Conservation (phyloP, 768 basidiomycete species). For the Boletus sp. region DNA sequence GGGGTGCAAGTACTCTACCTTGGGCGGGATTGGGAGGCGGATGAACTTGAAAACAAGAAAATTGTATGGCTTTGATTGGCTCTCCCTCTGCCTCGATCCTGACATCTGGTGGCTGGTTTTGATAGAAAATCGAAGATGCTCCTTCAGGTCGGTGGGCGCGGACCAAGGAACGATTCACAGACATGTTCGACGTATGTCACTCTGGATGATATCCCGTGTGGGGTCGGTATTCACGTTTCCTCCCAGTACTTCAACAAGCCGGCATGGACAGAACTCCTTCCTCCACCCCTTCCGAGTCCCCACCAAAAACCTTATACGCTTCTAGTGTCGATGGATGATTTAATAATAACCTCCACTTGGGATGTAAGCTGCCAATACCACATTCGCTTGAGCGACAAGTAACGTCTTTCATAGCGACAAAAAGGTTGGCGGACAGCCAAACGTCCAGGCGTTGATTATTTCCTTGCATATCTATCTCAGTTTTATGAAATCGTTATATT, state of each 20-base stretch:
- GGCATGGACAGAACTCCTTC: conserved; percentile 88
- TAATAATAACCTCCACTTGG: conserved; percentile 91
- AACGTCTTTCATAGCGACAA: conserved; percentile 59
- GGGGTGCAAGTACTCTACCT: conserved; percentile 60
- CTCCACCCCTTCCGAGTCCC: conserved; percentile 77
- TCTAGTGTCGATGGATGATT: conserved; percentile 86
- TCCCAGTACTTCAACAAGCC: conserved; percentile 85
- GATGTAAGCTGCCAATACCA: conserved; percentile 62
- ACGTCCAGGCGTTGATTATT: conserved; percentile 97
- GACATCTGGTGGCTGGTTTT: not conserved
- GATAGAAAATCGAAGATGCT: conserved; percentile 56
- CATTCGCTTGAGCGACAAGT: not conserved
- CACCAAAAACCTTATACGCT: conserved; percentile 92
- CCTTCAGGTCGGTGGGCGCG: conserved; percentile 64
- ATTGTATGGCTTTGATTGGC: conserved; percentile 43
- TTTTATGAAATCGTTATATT: conserved; percentile 99
- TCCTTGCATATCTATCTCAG: conserved; percentile 94
- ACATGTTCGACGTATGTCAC: conserved; percentile 65
- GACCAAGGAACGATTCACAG: conserved; percentile 57
- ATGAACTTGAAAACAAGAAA: conserved; percentile 64
- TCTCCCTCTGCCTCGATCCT: not conserved
- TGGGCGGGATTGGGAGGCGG: conserved; percentile 76
- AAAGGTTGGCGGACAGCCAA: conserved; percentile 98
- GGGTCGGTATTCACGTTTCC: not conserved
- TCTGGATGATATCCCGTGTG: not conserved